Base-by-base conservation (phyloP, 139 green algal species). In the Chlorella sp. region DNA sequence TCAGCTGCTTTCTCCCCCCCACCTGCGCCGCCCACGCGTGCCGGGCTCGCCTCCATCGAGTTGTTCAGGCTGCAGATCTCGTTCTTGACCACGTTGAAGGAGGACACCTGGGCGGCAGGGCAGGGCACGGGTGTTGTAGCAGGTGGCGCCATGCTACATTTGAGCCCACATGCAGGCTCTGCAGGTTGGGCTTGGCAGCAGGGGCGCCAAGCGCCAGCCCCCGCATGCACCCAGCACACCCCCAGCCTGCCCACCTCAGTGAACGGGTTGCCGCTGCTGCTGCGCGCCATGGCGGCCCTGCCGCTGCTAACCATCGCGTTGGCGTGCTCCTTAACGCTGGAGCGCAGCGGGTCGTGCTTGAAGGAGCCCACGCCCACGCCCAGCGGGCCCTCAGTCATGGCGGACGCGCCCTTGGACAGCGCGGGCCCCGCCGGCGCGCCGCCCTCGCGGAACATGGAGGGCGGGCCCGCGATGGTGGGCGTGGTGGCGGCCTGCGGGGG, bases 241-340 rank as follows among this genome's bases (percentile, higher is more conserved):
- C 43, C 72, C 72, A 38, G 28, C 72, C 77, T 30, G 13, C 76
- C 0, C 60, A 83, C 77, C 77, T 83, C 60, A 0, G 68, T 7
- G 34, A 85, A 85, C 0, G 80, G 80, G 68, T 85, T 85, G 80
- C 80, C 80, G 65, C 79, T 84, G 79, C 65, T 54, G 79, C 64
- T 84, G 44, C 79, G 79, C 64, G 65, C 77, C 56, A 83, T 58
- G 40, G 60, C 30, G 43, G 72, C 3, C 9, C 70, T 41, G 28
- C 9, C 43, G 51, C 13, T 60, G 51, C 51, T 60, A 1, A 44
- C 77, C 40, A 83, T 20, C 30, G 77, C 60, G 77, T 83, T 83
- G 77, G 40, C 58, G 60, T 62, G 77, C 58, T 73, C 77, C 58
- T 83, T 83, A 28, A 30, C 8, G 51, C 51, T 60, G 30, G 77